phyloP scores from a whole-genome alignment of 805 yeast species.

The Peterozyma xylosa region DNA sequence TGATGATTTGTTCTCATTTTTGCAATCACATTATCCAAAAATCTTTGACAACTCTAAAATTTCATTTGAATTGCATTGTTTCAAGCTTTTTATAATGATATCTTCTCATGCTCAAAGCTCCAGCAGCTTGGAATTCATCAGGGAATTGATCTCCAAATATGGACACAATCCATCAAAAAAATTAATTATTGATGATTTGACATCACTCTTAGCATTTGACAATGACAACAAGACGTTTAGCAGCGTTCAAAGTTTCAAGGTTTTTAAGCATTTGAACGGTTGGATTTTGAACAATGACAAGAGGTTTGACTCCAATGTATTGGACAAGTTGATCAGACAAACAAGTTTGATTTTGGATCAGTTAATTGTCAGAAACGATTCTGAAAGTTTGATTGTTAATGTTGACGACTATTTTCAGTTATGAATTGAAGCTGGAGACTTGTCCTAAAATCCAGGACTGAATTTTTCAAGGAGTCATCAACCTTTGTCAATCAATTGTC shows the following conservation, averaged over 20 bases:
- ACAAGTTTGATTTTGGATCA: slow-evolving; percentile 27
- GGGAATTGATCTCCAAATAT: slow-evolving; percentile 22
- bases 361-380: slow-evolving; percentile 21
- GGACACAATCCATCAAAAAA: slow-evolving; percentile 23
- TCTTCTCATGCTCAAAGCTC: too few relatives aligned
- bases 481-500: too few relatives aligned
- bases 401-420: slow-evolving; percentile 35
- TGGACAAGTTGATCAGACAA: slow-evolving; percentile 36
- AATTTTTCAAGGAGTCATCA: too few relatives aligned
- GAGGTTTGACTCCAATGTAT: slow-evolving; percentile 32
- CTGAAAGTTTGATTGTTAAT: slow-evolving; percentile 31
- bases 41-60: slow-evolving; percentile 27
- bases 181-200: slow-evolving; percentile 34
- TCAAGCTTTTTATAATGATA: slow-evolving; percentile 34
- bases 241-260: slow-evolving; percentile 25
- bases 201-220: slow-evolving; percentile 44
- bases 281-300: slow-evolving; percentile 31
- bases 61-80: slow-evolving; percentile 33
- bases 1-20: slow-evolving; percentile 30
- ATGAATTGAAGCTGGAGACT: too few relatives aligned
- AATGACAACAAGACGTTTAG: slow-evolving; percentile 27
- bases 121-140: too few relatives aligned
- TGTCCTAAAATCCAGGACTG: too few relatives aligned
- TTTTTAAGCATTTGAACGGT: slow-evolving; percentile 34
- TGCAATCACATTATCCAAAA: slow-evolving; percentile 29